Conservation (phyloP, 305 asterid species). For the Solanum chacoense region DNA sequence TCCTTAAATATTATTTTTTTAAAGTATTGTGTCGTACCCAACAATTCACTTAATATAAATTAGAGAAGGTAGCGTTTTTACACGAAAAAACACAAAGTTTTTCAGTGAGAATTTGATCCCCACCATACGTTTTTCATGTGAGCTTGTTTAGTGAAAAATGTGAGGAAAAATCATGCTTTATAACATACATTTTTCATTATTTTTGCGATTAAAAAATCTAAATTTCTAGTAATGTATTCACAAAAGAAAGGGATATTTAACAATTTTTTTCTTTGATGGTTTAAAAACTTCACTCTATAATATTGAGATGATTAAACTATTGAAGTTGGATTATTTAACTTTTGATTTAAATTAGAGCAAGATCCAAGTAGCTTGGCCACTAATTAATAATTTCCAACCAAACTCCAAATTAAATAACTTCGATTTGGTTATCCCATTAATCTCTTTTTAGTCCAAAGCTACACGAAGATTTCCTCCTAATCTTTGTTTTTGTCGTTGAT, state of each 20-base stretch:
- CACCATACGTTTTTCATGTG: neutral
- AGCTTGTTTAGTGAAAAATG: too few relatives aligned
- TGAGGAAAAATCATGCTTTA: too few relatives aligned
- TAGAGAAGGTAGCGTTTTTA: too few relatives aligned
- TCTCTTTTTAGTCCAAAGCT: neutral
- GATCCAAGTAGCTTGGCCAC: neutral
- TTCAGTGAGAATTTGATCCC: neutral
- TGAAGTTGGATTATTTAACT: neutral
- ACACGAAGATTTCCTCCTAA: neutral
- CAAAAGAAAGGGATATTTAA: too few relatives aligned
- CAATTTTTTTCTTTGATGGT: neutral
- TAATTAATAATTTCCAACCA: neutral
- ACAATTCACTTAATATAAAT: too few relatives aligned
- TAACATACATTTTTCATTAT: too few relatives aligned
- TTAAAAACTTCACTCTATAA: neutral
- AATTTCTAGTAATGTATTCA: too few relatives aligned
- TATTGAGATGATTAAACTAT: neutral
- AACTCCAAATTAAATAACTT: neutral
- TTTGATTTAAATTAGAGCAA: neutral
- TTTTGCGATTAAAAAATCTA: too few relatives aligned
- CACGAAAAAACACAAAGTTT: too few relatives aligned
- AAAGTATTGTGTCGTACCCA: neutral
- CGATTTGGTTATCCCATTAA: neutral
- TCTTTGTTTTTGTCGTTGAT: neutral
- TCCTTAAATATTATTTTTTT: too few relatives aligned